These are phyloP conservation scores for Talaromyces sp. DNA, from an alignment of 2,329 filamentous ascomycete genomes.

Conservation along the genomic window DNA sequence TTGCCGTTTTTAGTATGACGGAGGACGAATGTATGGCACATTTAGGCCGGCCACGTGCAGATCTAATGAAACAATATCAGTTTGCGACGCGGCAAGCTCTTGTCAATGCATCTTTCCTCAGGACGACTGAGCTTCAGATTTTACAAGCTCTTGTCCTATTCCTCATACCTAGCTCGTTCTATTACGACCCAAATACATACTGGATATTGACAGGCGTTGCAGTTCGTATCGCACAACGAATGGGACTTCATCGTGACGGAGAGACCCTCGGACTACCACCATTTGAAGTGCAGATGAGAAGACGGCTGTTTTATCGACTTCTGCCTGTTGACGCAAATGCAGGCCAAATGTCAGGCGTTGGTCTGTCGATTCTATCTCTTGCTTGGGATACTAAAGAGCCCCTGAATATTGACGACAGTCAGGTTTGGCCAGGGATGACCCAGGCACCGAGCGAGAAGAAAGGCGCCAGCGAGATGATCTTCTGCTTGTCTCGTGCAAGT, in stretches of 20 bases:
- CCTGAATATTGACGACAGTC: not conserved
- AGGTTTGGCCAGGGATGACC: not conserved
- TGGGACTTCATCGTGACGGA: conserved; percentile 53
- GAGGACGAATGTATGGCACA: not conserved
- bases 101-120: not conserved
- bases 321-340: not conserved
- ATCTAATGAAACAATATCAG: not conserved
- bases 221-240: not conserved
- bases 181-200: not conserved
- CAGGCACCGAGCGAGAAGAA: not conserved
- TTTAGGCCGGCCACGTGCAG: not conserved
- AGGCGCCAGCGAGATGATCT: not conserved
- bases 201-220: not conserved
- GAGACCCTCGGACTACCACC: conserved; percentile 53
- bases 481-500: not conserved
- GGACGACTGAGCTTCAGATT: not conserved
- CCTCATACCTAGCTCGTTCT: not conserved
- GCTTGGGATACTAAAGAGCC: not conserved
- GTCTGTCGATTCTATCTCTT: not conserved
- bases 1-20: not conserved
- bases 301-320: conserved; percentile 49
- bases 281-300: conserved; percentile 63
- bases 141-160: not conserved
- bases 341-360: conserved; percentile 18
- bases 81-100: not conserved